Evolutionary conservation across 805 yeast species (phyloP).

Genomic region (Yarrowia divulgata): DNA sequence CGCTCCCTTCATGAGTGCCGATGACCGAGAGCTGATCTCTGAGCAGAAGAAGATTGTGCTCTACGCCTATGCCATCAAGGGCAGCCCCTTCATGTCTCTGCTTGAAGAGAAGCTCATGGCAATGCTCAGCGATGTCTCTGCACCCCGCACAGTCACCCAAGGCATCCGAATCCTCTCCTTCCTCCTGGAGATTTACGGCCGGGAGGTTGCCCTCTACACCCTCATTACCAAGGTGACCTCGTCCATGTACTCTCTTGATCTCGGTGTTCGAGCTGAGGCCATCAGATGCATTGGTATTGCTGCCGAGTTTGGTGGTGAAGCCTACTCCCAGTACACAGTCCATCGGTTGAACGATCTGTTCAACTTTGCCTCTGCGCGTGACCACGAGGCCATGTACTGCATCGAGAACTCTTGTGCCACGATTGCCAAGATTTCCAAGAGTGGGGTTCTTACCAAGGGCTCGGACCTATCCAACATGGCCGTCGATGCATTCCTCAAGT

Average conservation of each 20-base stretch:
- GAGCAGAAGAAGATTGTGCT: constrained; percentile 87
- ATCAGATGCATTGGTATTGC: constrained; percentile 63
- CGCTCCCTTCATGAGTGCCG: constrained; percentile 54
- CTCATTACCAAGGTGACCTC: constrained; percentile 32
- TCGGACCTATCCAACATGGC: constrained; percentile 61
- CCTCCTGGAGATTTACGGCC: constrained; percentile 25
- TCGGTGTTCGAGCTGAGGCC: constrained; percentile 15
- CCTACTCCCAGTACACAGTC: constrained; percentile 60
- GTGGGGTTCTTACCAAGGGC: constrained; percentile 60
- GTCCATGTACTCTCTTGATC: constrained; percentile 27
- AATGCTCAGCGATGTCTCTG: constrained; percentile 57
- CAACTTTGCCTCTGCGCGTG: constrained; percentile 74
- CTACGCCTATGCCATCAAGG: constrained; percentile 32
- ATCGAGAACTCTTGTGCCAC: constrained; percentile 86
- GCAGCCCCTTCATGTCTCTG: constrained; percentile 82
- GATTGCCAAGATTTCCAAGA: constrained; percentile 79
- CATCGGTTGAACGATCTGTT: constrained; percentile 67
- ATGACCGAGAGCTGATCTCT: constrained; percentile 94
- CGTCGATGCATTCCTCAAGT: constrained; percentile 75
- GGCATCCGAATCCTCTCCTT: constrained; percentile 54
- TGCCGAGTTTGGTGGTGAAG: constrained; percentile 78
- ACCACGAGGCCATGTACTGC: constrained; percentile 81
- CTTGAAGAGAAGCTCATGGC: constrained; percentile 94
- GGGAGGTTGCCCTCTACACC: constrained; percentile 16
- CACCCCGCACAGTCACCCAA: constrained; percentile 87